Evolutionary conservation across 768 basidiomycete species (phyloP).

Genomic region (Lactifluus pinguis): DNA sequence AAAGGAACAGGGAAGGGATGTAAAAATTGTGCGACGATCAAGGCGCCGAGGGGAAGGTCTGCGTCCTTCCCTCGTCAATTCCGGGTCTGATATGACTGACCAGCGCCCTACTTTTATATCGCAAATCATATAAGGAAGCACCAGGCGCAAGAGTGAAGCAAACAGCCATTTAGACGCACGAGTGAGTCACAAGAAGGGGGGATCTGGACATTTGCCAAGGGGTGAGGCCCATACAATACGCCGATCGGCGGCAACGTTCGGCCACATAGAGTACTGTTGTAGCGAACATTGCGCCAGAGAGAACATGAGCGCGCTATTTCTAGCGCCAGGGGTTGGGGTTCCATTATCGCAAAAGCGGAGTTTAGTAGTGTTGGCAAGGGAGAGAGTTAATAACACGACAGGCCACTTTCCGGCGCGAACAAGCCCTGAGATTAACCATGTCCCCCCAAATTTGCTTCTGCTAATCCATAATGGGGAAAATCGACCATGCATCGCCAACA

Average conservation of each 20-base stretch:
- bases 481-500: not conserved
- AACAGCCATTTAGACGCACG: not conserved
- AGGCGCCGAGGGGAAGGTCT: not conserved
- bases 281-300: not conserved
- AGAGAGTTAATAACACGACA: not conserved
- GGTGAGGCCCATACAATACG: not conserved
- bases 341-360: not conserved
- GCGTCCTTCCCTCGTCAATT: not conserved
- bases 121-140: not conserved
- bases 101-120: not conserved
- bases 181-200: not conserved
- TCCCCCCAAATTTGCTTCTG: not conserved
- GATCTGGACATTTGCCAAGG: not conserved
- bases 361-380: not conserved
- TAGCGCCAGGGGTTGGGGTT: not conserved
- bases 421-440: not conserved
- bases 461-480: not conserved
- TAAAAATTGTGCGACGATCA: not conserved
- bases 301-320: not conserved
- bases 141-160: too few relatives aligned
- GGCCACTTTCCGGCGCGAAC: not conserved
- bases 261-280: not conserved
- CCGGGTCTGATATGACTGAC: not conserved
- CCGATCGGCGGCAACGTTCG: not conserved
- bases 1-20: not conserved